phyloP scores from a whole-genome alignment of 176 grass and related monocot genomes.

The Poa annua region DNA sequence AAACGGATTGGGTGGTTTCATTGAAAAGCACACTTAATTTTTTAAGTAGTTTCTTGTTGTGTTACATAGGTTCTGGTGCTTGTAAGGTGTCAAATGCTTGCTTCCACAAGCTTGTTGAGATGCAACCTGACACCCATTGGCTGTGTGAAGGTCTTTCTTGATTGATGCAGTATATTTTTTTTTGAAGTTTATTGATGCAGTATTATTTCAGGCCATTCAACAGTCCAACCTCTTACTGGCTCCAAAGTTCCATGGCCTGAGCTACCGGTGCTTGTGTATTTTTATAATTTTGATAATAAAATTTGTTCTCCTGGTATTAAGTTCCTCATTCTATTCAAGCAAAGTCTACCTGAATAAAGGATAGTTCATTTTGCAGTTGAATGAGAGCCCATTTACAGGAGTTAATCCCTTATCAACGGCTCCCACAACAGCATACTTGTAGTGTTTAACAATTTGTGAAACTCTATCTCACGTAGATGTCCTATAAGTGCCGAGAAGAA shows the following conservation, averaged over 20 bases:
- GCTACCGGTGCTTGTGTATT: neutral
- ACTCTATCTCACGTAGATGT: neutral
- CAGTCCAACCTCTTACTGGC: neutral
- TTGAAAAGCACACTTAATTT: neutral
- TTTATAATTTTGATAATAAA: slow-evolving; percentile 1
- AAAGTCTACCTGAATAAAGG: neutral
- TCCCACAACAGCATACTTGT: neutral
- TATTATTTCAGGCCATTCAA: slow-evolving; percentile 20
- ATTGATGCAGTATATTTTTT: slow-evolving; percentile 11
- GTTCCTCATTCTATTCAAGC: neutral
- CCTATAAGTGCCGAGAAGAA: too few relatives aligned
- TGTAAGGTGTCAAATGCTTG: neutral
- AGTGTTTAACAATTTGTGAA: neutral
- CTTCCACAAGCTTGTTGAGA: slow-evolving; percentile 2
- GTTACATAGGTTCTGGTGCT: slow-evolving; percentile 2
- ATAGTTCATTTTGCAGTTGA: neutral
- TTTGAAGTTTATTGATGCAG: slow-evolving; percentile 6
- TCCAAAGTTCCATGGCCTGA: slow-evolving; percentile 9
- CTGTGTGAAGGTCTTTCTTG: slow-evolving; percentile 13
- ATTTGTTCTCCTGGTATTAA: neutral
- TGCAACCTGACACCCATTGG: slow-evolving; percentile 11
- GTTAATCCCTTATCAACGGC: neutral
- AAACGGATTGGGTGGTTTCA: neutral
- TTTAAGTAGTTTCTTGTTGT: slow-evolving; percentile 14
- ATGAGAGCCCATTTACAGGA: neutral